A percentile compares a stretch with the other conserved stretches of the same genome.
phyloP scores from a whole-genome alignment of 441 rosid genomes.

The Capsella rubella region DNA sequence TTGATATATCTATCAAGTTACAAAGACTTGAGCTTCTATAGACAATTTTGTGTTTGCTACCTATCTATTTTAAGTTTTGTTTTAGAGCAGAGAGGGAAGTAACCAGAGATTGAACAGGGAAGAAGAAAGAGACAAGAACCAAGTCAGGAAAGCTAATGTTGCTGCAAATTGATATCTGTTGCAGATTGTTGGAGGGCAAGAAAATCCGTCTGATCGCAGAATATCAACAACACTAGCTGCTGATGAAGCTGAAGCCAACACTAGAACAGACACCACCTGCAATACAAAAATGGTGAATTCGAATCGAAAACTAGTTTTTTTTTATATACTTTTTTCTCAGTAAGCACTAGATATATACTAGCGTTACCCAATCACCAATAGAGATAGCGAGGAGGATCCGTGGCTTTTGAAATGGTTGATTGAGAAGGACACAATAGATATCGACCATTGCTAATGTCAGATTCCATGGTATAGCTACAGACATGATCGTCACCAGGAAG shows the following conservation, averaged over 20 bases:
- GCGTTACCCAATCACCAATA: conserved; percentile 77
- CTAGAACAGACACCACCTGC: conserved; percentile 71
- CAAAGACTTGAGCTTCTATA: conserved; percentile 23
- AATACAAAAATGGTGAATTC: conserved; percentile 8
- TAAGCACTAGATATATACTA: neutral
- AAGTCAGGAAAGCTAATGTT: conserved; percentile 80
- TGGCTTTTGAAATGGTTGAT: conserved; percentile 66
- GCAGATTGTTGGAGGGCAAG: conserved; percentile 63
- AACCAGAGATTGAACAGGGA: conserved; percentile 83
- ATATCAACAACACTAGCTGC: conserved; percentile 81
- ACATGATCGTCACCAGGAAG: conserved; percentile 84
- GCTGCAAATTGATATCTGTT: conserved; percentile 80
- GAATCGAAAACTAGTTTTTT: neutral
- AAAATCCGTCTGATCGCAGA: conserved; percentile 44
- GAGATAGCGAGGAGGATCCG: conserved; percentile 62
- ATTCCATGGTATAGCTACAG: conserved; percentile 86
- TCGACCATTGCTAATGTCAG: conserved; percentile 75
- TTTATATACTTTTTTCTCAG: too few relatives aligned
- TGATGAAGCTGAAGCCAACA: conserved; percentile 80
- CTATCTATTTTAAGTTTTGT: conserved; percentile 15
- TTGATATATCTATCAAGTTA: conserved; percentile 21
- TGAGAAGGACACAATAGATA: conserved; percentile 67
- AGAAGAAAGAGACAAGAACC: conserved; percentile 77
- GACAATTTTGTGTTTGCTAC: conserved; percentile 28
- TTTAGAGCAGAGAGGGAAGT: conserved; percentile 62